Base-by-base conservation (phyloP, 2,329 filamentous ascomycete species). In the Xylariaceae sp. region DNA sequence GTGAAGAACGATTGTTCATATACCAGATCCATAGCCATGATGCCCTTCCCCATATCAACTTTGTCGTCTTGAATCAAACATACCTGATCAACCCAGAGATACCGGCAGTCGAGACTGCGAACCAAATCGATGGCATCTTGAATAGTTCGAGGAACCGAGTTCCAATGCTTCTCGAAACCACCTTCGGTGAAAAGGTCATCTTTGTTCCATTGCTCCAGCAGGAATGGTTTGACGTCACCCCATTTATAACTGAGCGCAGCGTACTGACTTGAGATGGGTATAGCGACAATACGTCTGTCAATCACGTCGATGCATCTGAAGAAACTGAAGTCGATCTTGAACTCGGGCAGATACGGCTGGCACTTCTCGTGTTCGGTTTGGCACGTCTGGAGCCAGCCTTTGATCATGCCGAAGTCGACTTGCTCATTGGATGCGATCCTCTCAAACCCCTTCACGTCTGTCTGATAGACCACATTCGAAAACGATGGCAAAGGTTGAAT, bases 1-100 rank as follows among this genome's bases (percentile, higher is more conserved):
- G 49, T 50, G 34, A 48, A 50, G 24, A 46, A 36, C 9, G 47
- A 43, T 37, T 48, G 47, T 26, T 52, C 47, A 34, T 52, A 52
- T 16, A 52, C 45, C 11, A 48, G 22, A 26, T 52, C 49, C 49
- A 52, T 52, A 7, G 49, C 49, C 29, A 40, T 42, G 19, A 50
- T 48, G 9, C 48, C 49, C 18, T 29, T 52, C 1, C 40, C 41
- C 30, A n/a, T 17, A 11, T 52, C 49, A 4, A 37, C 19, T 7
- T 40, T 40, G n/a, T 52, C 45, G 13, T 50, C 49, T n/a, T 52
- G 49, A 12, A 48, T 45, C 6, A 52, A 31, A 32, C 49, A 52
- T 6, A 52, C 17, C 38, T 49, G 43, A 18, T 52, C 45, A 12
- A 52, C 43, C 48, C 47, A 52, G 12, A 52, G 13, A 19, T 50